phyloP scores from a whole-genome alignment of 306 rosid species.

The Medicago lupulina region DNA sequence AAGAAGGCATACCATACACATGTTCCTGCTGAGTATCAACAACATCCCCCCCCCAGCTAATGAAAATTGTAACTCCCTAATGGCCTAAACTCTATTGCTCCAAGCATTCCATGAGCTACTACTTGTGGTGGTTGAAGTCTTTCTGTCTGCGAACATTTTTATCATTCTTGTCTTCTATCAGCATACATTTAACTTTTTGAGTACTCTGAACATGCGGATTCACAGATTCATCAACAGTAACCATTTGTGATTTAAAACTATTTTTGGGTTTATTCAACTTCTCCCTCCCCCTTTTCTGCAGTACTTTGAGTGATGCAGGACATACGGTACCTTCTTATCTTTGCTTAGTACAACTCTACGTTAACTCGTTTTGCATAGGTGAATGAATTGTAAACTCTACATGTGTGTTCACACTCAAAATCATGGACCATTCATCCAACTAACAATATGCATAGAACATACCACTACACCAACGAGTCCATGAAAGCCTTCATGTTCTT shows the following conservation, averaged over 20 bases:
- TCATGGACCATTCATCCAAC: constrained; percentile 15
- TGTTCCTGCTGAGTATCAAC: constrained; percentile 50
- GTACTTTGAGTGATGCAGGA: constrained; percentile 61
- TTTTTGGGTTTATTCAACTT: constrained; percentile 54
- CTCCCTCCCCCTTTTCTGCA: constrained; percentile 72
- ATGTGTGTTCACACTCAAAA: too few relatives aligned
- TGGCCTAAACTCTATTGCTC: constrained; percentile 85
- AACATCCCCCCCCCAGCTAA: constrained; percentile 72
- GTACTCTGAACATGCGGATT: too few relatives aligned
- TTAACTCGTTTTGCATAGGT: too few relatives aligned
- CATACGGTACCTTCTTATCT: constrained; percentile 16
- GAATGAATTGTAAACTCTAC: too few relatives aligned
- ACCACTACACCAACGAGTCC: constrained; percentile 57
- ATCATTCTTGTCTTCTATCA: too few relatives aligned
- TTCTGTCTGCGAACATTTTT: too few relatives aligned
- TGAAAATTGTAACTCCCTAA: constrained; percentile 74
- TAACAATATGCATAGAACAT: neutral
- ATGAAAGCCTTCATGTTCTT: constrained; percentile 69
- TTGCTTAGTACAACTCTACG: too few relatives aligned
- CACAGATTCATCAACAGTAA: too few relatives aligned
- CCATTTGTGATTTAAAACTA: constrained; percentile 36
- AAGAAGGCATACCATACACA: constrained; percentile 54
- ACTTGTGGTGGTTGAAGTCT: neutral
- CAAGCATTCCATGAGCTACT: constrained; percentile 78
- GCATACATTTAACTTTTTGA: too few relatives aligned